phyloP scores from a whole-genome alignment of 2,329 filamentous ascomycete species.

The Colletotrichum sp. region DNA sequence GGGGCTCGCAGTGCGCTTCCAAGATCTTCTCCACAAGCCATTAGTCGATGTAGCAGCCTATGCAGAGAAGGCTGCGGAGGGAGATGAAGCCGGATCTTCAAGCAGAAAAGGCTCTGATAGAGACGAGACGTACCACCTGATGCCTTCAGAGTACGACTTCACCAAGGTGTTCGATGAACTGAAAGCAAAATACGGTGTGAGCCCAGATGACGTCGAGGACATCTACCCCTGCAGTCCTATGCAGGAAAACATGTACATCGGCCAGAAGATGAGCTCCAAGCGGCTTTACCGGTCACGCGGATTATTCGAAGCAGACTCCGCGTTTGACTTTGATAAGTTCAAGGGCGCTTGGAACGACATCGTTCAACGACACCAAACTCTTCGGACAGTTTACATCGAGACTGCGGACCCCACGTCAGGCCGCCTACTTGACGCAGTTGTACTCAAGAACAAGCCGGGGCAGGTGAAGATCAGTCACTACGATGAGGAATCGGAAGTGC shows the following conservation, averaged over 20 bases:
- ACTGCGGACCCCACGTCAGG: background rate
- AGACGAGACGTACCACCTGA: background rate
- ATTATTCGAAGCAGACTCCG: background rate
- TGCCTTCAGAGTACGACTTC: background rate
- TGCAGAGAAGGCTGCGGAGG: background rate
- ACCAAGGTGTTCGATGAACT: background rate
- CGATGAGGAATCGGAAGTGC: background rate
- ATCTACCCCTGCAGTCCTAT: conserved; percentile 41
- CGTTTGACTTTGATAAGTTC: background rate
- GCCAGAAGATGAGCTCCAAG: conserved; percentile 27
- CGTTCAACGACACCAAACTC: conserved; percentile 16
- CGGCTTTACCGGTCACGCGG: conserved; percentile 29
- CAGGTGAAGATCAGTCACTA: conserved; percentile 7
- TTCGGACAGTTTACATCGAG: conserved; percentile 12
- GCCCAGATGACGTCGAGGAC: conserved; percentile 27
- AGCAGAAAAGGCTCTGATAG: background rate
- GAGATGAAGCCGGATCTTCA: background rate
- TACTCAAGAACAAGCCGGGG: conserved; percentile 11
- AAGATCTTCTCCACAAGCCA: background rate
- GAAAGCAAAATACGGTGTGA: background rate
- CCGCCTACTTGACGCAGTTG: background rate
- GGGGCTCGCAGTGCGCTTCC: background rate
- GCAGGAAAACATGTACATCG: conserved; percentile 41
- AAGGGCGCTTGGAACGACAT: background rate
- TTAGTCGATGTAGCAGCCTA: background rate